A percentile compares a stretch with the other conserved stretches of the same genome.
Conservation (phyloP, 306 rosid genomes). For the Astragalus glycyphyllos region DNA sequence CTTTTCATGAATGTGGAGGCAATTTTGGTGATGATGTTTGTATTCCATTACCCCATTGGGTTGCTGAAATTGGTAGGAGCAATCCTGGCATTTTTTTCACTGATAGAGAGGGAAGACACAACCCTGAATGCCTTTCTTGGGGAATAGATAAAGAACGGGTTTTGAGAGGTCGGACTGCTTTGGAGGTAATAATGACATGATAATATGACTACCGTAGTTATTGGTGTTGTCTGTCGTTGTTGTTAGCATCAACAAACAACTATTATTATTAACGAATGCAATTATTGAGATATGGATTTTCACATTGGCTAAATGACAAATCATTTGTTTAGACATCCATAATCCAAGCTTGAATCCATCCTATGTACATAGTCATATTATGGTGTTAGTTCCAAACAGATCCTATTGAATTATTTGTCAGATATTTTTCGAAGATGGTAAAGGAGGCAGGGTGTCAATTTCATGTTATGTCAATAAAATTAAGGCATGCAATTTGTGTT, state of each 20-base stretch:
- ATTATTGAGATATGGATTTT: conserved; percentile 25
- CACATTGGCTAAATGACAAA: conserved; percentile 25
- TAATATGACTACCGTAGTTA: not conserved
- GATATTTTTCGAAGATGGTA: not conserved
- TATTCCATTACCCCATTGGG: conserved; percentile 97
- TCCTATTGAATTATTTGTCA: conserved; percentile 34
- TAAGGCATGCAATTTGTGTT: conserved; percentile 29
- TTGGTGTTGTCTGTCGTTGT: not conserved
- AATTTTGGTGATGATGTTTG: conserved; percentile 96
- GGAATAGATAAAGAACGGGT: conserved; percentile 97
- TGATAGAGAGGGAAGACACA: conserved; percentile 94
- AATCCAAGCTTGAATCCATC: conserved; percentile 15
- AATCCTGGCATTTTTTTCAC: conserved; percentile 95
- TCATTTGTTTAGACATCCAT: conserved; percentile 8
- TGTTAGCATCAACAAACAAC: not conserved
- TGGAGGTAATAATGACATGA: conserved; percentile 73
- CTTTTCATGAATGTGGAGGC: conserved; percentile 99
- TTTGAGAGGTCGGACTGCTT: conserved; percentile 92
- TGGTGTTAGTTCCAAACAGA: not conserved
- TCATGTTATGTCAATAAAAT: conserved; percentile 28
- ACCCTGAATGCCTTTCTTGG: conserved; percentile 98
- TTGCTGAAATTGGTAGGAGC: conserved; percentile 95
- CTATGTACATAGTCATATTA: not conserved
- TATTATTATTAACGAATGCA: conserved; percentile 18
- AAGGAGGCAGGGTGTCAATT: conserved; percentile 24